These are phyloP conservation scores for Leishmania tropica DNA, from an alignment of 208 protist species.

Conservation along the genomic window DNA sequence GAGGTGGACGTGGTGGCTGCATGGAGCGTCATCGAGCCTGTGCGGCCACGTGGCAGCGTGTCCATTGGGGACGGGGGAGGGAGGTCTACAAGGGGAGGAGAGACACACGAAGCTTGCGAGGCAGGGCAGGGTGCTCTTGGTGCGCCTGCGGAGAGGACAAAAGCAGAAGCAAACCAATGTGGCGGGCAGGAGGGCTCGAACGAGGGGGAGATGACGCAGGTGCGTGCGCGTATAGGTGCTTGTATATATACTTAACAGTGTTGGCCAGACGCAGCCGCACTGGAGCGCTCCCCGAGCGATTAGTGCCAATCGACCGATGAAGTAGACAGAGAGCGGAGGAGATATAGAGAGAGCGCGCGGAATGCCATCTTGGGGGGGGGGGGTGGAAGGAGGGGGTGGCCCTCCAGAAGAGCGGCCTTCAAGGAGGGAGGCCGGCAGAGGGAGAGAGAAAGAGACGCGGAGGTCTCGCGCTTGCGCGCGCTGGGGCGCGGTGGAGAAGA, in stretches of 20 bases:
- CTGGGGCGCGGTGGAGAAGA: neutral
- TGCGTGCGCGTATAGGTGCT: neutral
- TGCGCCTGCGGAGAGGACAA: neutral
- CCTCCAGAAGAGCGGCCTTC: slow-evolving; percentile 1
- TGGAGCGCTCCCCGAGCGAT: neutral
- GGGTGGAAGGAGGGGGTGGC: neutral
- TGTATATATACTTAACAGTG: neutral
- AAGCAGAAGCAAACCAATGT: neutral
- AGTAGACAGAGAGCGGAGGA: neutral
- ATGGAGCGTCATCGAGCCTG: neutral
- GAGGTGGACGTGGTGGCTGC: slow-evolving; percentile 4
- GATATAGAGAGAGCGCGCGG: neutral
- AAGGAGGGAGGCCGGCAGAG: neutral
- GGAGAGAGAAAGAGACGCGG: slow-evolving; percentile 5
- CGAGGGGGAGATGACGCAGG: neutral
- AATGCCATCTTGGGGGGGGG: neutral
- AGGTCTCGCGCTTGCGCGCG: neutral
- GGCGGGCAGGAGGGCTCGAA: neutral
- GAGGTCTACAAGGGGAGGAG: neutral
- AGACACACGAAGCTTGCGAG: neutral
- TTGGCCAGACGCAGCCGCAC: neutral
- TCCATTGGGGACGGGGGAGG: neutral
- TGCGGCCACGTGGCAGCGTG: neutral
- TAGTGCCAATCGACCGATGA: neutral
- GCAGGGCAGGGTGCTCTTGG: too few species aligned